These are phyloP conservation scores for Ophiobolus disseminans DNA, from an alignment of 2,329 filamentous ascomycete genomes.

Conservation along the genomic window DNA sequence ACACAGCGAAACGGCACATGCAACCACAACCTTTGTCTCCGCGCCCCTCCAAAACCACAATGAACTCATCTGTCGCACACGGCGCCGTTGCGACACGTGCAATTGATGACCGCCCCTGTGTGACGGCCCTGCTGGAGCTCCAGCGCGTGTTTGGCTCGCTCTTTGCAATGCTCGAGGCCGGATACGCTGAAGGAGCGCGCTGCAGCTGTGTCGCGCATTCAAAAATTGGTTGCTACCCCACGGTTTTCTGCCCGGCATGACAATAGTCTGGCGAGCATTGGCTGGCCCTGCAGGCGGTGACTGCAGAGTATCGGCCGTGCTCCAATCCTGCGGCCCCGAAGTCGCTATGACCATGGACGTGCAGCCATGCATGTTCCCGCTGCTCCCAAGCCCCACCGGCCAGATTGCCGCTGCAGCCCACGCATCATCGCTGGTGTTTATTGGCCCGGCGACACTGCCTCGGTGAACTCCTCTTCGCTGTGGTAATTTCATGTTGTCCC, in stretches of 20 bases:
- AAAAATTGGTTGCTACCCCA: constrained; percentile 47
- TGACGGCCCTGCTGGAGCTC: constrained; percentile 8
- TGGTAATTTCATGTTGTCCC: constrained; percentile 47
- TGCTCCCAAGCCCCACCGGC: constrained; percentile 33
- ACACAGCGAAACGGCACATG: constrained; percentile 28
- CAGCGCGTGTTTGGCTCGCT: constrained; percentile 8
- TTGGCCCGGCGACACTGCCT: constrained; percentile 36
- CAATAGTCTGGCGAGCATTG: constrained; percentile 27
- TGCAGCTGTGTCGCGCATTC: constrained; percentile 33
- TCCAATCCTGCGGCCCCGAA: constrained; percentile 39
- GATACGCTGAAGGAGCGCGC: constrained; percentile 26
- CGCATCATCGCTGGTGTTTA: constrained; percentile 28
- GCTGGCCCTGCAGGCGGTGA: constrained; percentile 32
- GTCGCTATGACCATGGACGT: constrained; percentile 35
- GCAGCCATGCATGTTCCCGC: constrained; percentile 40
- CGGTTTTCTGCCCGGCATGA: constrained; percentile 45
- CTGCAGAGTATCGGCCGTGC: constrained; percentile 14
- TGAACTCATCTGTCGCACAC: constrained; percentile 19
- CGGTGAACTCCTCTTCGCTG: constrained; percentile 30
- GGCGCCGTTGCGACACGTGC: constrained; percentile 1
- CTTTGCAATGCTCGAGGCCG: constrained; percentile 29
- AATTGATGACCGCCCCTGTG: constrained; percentile 21
- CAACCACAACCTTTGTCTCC: constrained; percentile 23
- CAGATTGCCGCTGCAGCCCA: constrained; percentile 43
- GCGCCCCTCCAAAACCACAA: constrained; percentile 18